These are phyloP conservation scores for Phytopythium ostracodes DNA, from an alignment of 352 stramenopile genomes.

Conservation along the genomic window DNA sequence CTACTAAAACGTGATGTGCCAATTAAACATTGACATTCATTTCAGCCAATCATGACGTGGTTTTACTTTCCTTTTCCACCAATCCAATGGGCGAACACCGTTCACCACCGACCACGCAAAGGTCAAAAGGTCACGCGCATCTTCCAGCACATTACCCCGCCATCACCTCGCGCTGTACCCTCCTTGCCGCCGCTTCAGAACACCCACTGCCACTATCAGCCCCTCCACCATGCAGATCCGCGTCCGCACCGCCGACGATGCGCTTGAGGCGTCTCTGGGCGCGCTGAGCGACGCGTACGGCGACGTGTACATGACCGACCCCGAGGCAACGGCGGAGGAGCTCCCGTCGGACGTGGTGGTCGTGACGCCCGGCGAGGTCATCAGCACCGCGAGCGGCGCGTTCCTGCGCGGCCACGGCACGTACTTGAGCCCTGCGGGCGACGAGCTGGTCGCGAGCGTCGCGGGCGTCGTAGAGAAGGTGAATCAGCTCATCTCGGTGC, in stretches of 20 bases:
- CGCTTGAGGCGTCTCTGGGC: not conserved
- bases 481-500: slow-evolving; percentile 95
- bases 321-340: slow-evolving; percentile 20
- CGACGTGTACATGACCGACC: not conserved
- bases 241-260: not conserved
- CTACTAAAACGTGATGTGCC: too few species aligned
- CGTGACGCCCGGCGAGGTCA: slow-evolving; percentile 72
- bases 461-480: slow-evolving; percentile 94
- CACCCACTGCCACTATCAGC: not conserved
- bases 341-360: slow-evolving; percentile 50
- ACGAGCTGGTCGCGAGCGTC: slow-evolving; percentile 90
- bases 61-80: not conserved
- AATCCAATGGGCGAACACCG: not conserved
- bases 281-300: not conserved
- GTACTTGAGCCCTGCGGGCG: slow-evolving; percentile 81
- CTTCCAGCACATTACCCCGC: too few species aligned
- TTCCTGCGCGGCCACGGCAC: slow-evolving; percentile 94
- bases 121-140: not conserved
- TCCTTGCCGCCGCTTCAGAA: too few species aligned
- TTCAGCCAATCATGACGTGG: not conserved
- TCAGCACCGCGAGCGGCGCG: slow-evolving; percentile 68
- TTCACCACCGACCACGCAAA: not conserved
- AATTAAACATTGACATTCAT: too few species aligned
- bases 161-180: too few species aligned
- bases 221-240: slow-evolving; percentile 1